Base-by-base conservation (phyloP, 495 filamentous ascomycete genomes). In the Xylaria sp. region DNA sequence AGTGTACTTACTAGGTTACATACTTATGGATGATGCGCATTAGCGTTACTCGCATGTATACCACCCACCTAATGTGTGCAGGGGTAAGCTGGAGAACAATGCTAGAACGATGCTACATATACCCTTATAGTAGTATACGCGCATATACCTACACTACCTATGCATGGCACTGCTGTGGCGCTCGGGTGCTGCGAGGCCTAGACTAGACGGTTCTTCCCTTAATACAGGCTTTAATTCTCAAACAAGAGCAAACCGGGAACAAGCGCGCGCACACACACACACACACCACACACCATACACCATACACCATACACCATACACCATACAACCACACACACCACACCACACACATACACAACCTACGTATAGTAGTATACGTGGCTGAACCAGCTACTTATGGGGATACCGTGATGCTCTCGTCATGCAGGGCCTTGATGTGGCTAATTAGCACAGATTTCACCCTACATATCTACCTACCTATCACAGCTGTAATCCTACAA, bases 391-490 rank as follows among this genome's bases (percentile, higher is more conserved):
- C 26, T 26, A 40, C 19, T 4, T n/a, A n/a, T n/a, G n/a, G n/a
- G n/a, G 21, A 46, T 41, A 33, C 37, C 61, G 41, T 64, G 61
- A 64, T 46, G 41, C 41, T 31, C 61, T 15, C 37, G 40, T 31
- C 41, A 44, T 64, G 63, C 63, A 50, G 31, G 31, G 5, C 24
- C 59, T 31, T 31, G 37, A 21, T 21, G 52, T 58, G 67, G 67
- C 67, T 69, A 59, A 69, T 68, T 68, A 55, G 35, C 52, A 48
- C 53, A 61, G 41, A 68, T 61, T 41, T 62, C 21, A 8, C 37
- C 35, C 8, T 37, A n/a, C n/a, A n/a, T n/a, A n/a, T n/a, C n/a
- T n/a, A n/a, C n/a, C n/a, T n/a, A n/a, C n/a, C n/a, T n/a, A n/a
- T n/a, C n/a, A n/a, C n/a, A n/a, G n/a, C n/a, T n/a, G n/a, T n/a